Percentiles rank a stretch among this genome's conserved stretches.
Evolutionary conservation across 2,329 filamentous ascomycete genomes (phyloP).

Genomic region (Beauveria brongniartii): DNA sequence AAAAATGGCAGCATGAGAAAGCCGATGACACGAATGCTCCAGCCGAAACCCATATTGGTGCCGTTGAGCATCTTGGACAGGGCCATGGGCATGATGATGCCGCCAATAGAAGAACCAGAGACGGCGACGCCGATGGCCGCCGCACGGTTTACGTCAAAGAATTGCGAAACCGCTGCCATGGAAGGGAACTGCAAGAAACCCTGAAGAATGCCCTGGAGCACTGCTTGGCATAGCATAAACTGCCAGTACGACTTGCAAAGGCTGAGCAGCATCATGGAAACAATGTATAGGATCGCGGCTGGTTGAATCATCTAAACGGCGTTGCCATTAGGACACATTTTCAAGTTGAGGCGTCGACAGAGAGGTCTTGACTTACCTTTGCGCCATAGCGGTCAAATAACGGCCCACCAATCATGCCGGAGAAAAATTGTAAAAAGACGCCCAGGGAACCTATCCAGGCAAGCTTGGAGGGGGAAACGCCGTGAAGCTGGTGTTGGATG

Average conservation of each 20-base stretch:
- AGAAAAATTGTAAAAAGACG: constrained; percentile 28
- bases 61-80: constrained; percentile 39
- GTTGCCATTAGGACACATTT: background rate
- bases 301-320: constrained; percentile 23
- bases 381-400: constrained; percentile 35
- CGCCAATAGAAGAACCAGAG: constrained; percentile 42
- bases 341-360: background rate
- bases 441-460: constrained; percentile 35
- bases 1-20: constrained; percentile 41
- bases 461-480: constrained; percentile 24
- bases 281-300: constrained; percentile 25
- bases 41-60: constrained; percentile 37
- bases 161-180: constrained; percentile 36
- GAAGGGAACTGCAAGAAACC: constrained; percentile 34
- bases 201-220: constrained; percentile 33
- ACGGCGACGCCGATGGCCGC: constrained; percentile 38
- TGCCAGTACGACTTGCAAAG: constrained; percentile 41
- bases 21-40: constrained; percentile 43
- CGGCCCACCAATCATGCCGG: constrained; percentile 28
- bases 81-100: constrained; percentile 42
- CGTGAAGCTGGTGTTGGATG: constrained; percentile 25
- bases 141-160: constrained; percentile 39
- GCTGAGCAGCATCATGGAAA: constrained; percentile 35
- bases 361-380: background rate
- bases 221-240: constrained; percentile 41